Conservation (phyloP, 1,284 basidiomycete species). For the Coniferiporia weirii region DNA sequence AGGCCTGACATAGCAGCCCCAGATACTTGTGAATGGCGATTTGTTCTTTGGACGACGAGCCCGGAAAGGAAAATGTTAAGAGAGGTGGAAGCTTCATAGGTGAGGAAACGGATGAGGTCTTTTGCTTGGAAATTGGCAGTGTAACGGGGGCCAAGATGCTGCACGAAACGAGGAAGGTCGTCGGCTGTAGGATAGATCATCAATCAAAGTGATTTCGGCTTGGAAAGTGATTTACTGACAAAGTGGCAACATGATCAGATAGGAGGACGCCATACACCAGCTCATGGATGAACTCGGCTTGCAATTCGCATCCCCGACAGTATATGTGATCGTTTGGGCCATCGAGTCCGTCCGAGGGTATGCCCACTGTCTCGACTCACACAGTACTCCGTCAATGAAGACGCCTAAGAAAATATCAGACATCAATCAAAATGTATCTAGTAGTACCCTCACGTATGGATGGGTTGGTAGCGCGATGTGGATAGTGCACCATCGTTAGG, state of each 20-base stretch:
- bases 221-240: conserved; percentile 32
- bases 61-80: conserved; percentile 60
- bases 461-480: conserved; percentile 48
- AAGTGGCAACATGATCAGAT: conserved; percentile 55
- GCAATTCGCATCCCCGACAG: conserved; percentile 46
- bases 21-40: conserved; percentile 10
- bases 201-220: neutral
- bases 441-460: conserved; percentile 49
- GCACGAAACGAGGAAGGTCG: conserved; percentile 61
- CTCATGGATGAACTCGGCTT: conserved; percentile 35
- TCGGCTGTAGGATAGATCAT: conserved; percentile 38
- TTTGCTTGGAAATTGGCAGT: conserved; percentile 62
- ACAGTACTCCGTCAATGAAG: conserved; percentile 65
- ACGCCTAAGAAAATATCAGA: conserved; percentile 40
- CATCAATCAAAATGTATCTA: neutral
- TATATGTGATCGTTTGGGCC: conserved; percentile 37
- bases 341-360: conserved; percentile 51
- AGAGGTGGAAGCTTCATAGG: conserved; percentile 73
- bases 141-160: conserved; percentile 74
- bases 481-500: conserved; percentile 57
- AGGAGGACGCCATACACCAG: conserved; percentile 68
- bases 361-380: conserved; percentile 52
- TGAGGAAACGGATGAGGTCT: conserved; percentile 62
- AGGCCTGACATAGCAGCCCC: conserved; percentile 27
- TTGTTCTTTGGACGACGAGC: conserved; percentile 24